Evolutionary conservation across 2,329 filamentous ascomycete genomes (phyloP).

Genomic region (Pyricularia pennisetigena): DNA sequence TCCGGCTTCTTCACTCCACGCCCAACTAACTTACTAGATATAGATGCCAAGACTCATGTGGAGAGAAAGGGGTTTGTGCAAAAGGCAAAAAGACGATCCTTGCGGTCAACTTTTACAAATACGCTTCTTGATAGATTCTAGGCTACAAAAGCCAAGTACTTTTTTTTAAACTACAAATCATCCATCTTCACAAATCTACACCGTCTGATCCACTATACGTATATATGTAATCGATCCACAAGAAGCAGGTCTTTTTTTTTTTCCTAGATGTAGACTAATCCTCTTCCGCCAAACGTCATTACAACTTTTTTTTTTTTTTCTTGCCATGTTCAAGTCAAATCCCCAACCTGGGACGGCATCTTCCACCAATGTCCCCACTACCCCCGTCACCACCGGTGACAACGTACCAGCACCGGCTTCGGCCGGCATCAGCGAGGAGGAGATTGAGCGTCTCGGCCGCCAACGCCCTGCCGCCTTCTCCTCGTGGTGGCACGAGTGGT

Average conservation of each 20-base stretch:
- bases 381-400: background rate
- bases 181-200: background rate
- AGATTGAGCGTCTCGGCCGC: conserved; percentile 51
- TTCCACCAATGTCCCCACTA: background rate
- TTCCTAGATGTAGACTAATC: background rate
- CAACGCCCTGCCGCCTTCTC: conserved; percentile 48
- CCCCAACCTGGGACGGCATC: background rate
- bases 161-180: background rate
- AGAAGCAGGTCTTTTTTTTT: background rate
- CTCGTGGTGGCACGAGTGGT: conserved; percentile 42
- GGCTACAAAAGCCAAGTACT: background rate
- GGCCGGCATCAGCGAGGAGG: conserved; percentile 9
- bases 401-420: background rate
- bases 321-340: background rate
- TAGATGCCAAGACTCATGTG: background rate
- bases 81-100: background rate
- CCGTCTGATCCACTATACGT: background rate
- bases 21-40: background rate
- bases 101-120: background rate
- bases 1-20: background rate
- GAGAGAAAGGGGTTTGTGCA: background rate
- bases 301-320: background rate
- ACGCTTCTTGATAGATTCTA: background rate
- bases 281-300: background rate
- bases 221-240: background rate